phyloP scores from a whole-genome alignment of 2,329 filamentous ascomycete genomes.

The Trichophyton verrucosum region DNA sequence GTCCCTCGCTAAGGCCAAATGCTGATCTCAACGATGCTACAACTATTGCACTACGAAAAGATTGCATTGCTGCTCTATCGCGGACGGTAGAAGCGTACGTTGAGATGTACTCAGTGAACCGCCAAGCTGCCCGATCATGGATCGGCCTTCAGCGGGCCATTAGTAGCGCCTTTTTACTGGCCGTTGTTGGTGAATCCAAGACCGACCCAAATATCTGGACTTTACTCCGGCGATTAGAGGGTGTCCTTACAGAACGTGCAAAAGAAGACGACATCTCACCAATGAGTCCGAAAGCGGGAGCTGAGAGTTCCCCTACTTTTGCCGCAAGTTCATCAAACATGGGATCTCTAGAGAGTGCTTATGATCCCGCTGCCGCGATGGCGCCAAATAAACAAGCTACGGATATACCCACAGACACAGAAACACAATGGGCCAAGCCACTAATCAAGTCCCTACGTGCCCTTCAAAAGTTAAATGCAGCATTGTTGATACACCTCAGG shows the following conservation, averaged over 20 bases:
- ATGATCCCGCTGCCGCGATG: constrained; percentile 20
- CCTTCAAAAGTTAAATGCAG: constrained; percentile 34
- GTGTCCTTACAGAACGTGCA: constrained; percentile 34
- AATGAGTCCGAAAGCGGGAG: constrained; percentile 11
- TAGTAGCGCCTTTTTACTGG: constrained; percentile 36
- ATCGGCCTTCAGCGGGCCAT: constrained; percentile 37
- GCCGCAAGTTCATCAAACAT: constrained; percentile 14
- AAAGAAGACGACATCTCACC: constrained; percentile 23
- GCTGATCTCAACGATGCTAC: constrained; percentile 33
- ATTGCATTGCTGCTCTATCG: constrained; percentile 45
- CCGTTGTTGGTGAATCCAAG: constrained; percentile 35
- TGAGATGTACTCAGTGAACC: constrained; percentile 38
- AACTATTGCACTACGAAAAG: constrained; percentile 34
- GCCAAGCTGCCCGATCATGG: constrained; percentile 36
- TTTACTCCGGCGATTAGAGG: constrained; percentile 32
- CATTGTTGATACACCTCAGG: constrained; percentile 22
- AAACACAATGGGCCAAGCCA: constrained; percentile 36
- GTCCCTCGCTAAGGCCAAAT: constrained; percentile 46
- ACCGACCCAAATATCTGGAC: constrained; percentile 28
- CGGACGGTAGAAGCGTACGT: constrained; percentile 49
- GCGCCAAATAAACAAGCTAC: constrained; percentile 17
- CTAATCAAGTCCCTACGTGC: constrained; percentile 35
- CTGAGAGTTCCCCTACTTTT: background rate
- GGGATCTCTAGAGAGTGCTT: constrained; percentile 13
- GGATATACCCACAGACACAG: constrained; percentile 19